Evolutionary conservation across 1,284 basidiomycete genomes (phyloP).

Genomic region (Ustilago tritici): DNA sequence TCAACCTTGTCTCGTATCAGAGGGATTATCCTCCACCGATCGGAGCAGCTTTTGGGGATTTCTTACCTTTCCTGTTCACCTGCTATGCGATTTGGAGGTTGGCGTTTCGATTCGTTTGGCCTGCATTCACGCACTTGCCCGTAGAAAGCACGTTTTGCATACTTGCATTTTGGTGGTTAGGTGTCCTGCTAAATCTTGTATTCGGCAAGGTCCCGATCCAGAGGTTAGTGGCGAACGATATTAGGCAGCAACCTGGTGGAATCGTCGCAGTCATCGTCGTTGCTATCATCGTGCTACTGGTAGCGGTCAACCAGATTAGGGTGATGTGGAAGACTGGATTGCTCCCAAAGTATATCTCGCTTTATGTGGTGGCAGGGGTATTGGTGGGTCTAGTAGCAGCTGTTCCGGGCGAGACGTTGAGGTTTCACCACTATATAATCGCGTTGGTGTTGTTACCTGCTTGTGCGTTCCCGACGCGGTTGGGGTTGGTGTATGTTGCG

Average conservation of each 20-base stretch:
- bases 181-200: constrained; percentile 70
- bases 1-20: constrained; percentile 83
- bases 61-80: constrained; percentile 83
- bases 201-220: constrained; percentile 64
- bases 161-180: constrained; percentile 84
- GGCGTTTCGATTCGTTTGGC: constrained; percentile 80
- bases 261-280: constrained; percentile 80
- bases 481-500: constrained; percentile 82
- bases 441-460: constrained; percentile 81
- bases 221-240: constrained; percentile 79
- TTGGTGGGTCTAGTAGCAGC: constrained; percentile 77
- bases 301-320: constrained; percentile 79
- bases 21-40: constrained; percentile 73
- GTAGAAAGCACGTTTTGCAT: constrained; percentile 82
- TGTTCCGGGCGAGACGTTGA: constrained; percentile 74
- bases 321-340: constrained; percentile 85
- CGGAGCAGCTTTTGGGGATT: constrained; percentile 79
- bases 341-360: constrained; percentile 77
- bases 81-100: constrained; percentile 83
- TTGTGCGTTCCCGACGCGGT: constrained; percentile 83
- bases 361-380: constrained; percentile 75
- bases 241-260: constrained; percentile 78
- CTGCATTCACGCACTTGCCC: constrained; percentile 77
- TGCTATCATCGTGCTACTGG: constrained; percentile 73
- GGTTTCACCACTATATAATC: constrained; percentile 75